Percentiles rank a stretch among this genome's conserved stretches.
Conservation (phyloP, 176 grass and related monocot genomes). For the Zizania latifolia region DNA sequence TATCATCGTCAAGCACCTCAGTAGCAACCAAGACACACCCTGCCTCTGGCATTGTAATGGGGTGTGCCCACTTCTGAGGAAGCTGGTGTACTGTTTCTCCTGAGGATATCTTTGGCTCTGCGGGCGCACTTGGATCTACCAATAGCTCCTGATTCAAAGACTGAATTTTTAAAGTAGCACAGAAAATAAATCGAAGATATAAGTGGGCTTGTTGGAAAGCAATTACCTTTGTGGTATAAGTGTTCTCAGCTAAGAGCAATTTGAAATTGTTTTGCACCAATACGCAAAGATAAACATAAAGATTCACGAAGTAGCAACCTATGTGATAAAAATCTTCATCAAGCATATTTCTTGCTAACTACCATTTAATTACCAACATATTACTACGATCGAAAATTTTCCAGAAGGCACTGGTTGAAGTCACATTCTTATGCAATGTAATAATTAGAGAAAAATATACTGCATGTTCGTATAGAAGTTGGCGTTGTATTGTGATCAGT, state of each 20-base stretch:
- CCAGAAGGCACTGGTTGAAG: neutral
- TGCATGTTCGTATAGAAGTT: neutral
- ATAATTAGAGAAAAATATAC: neutral
- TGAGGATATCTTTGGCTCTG: slow-evolving; percentile 15
- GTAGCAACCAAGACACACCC: slow-evolving; percentile 84
- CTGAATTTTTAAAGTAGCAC: neutral
- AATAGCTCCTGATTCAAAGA: slow-evolving; percentile 45
- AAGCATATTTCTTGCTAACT: too few relatives aligned
- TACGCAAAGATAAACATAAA: neutral
- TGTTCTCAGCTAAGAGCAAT: neutral
- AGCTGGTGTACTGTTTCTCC: slow-evolving; percentile 24
- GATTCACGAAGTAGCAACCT: neutral
- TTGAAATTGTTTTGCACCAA: neutral
- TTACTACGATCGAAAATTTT: neutral
- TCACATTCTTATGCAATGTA: neutral
- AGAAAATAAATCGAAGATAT: neutral
- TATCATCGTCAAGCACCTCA: slow-evolving; percentile 68
- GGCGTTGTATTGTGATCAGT: neutral
- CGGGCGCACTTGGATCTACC: slow-evolving; percentile 35
- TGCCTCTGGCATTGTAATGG: slow-evolving; percentile 73
- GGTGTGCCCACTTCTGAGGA: slow-evolving; percentile 76
- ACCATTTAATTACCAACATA: neutral
- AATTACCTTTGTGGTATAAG: too few relatives aligned
- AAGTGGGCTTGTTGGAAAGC: neutral
- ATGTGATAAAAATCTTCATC: neutral